phyloP scores from a whole-genome alignment of 1,284 basidiomycete genomes.

The Hymenochaete sp. region DNA sequence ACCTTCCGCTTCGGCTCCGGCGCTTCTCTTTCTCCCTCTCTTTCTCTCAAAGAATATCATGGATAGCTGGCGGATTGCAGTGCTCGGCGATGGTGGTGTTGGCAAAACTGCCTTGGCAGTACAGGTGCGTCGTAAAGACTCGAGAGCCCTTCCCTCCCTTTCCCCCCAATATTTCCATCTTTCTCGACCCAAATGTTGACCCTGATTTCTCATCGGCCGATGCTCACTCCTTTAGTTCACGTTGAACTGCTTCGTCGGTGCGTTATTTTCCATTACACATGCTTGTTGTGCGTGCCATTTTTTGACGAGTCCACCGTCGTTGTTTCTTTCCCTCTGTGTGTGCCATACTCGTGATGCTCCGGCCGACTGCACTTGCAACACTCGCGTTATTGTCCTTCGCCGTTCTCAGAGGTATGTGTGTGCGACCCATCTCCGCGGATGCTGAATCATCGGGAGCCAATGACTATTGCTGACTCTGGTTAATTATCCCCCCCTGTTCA shows the following conservation, averaged over 20 bases:
- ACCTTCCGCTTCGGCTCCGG: not conserved
- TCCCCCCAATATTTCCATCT: constrained; percentile 5
- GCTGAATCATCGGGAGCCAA: constrained; percentile 16
- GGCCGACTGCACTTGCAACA: constrained; percentile 20
- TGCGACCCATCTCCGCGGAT: constrained; percentile 8
- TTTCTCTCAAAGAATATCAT: constrained; percentile 37
- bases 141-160: constrained; percentile 6
- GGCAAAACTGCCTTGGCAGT: constrained; percentile 97
- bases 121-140: constrained; percentile 55
- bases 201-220: constrained; percentile 19
- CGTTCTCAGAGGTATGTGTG: constrained; percentile 39
- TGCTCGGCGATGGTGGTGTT: constrained; percentile 95
- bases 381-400: constrained; percentile 17
- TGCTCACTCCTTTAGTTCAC: constrained; percentile 59
- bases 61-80: constrained; percentile 89
- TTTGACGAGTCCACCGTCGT: not conserved
- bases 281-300: constrained; percentile 18
- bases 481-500: not conserved
- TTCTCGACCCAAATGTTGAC: constrained; percentile 6
- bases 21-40: constrained; percentile 26
- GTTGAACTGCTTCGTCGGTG: constrained; percentile 87
- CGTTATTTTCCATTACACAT: too few relatives aligned
- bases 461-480: constrained; percentile 10
- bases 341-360: too few relatives aligned
- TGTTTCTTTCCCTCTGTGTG: not conserved